These are phyloP conservation scores for Puccinia hordei DNA, from an alignment of 1,284 basidiomycete species.

Conservation along the genomic window DNA sequence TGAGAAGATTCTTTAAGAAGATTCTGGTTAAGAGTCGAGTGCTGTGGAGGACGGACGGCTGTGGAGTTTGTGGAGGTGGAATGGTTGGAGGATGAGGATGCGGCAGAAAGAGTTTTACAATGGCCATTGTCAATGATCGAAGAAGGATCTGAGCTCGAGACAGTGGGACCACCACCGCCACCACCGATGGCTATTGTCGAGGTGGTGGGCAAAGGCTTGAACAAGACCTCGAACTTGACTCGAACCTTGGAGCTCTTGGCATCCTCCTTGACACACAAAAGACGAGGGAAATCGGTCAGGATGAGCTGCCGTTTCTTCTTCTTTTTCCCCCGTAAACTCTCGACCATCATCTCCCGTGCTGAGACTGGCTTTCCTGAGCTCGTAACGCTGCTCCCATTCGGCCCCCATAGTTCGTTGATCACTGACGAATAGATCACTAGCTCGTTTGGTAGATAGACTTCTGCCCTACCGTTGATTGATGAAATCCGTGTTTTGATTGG, in stretches of 20 bases:
- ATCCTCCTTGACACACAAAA: conserved; percentile 37
- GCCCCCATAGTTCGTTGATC: neutral
- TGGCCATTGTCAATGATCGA: neutral
- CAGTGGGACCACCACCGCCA: too few species aligned
- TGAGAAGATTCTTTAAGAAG: too few species aligned
- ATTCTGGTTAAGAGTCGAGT: neutral
- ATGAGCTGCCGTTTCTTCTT: conserved; percentile 35
- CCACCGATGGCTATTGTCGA: too few species aligned
- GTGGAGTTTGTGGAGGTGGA: neutral
- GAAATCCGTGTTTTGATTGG: neutral
- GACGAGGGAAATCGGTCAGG: conserved; percentile 37
- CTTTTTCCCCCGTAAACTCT: neutral
- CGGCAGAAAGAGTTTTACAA: neutral
- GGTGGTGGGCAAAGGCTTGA: conserved; percentile 15
- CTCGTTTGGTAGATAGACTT: conserved; percentile 41
- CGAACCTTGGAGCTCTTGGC: neutral
- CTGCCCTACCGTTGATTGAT: conserved; percentile 19
- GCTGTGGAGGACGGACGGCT: neutral
- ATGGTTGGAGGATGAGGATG: neutral
- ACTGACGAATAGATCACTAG: conserved; percentile 30
- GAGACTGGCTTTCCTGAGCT: neutral
- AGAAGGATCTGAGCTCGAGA: too few species aligned
- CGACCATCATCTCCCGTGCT: neutral
- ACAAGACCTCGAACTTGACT: conserved; percentile 27
- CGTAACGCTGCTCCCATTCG: too few species aligned